Evolutionary conservation across 2,329 filamentous ascomycete genomes (phyloP).

Genomic region (Bimuria novae-zelandiae): DNA sequence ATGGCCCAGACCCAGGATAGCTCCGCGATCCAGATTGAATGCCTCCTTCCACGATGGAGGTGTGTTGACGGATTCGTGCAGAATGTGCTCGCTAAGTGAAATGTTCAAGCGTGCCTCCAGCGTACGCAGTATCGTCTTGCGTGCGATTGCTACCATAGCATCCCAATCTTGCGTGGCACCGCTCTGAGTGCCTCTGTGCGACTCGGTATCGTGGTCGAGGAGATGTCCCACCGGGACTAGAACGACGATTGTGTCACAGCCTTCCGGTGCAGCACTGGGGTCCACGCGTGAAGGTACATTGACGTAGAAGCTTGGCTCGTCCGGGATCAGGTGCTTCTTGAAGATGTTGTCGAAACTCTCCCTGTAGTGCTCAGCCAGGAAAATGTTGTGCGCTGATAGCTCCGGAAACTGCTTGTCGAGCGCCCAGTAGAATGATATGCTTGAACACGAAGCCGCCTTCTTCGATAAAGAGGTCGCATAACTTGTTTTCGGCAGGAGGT

Average conservation of each 20-base stretch:
- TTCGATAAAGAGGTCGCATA: slow-evolving; percentile 51
- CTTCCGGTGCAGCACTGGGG: slow-evolving; percentile 66
- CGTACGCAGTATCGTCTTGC: slow-evolving; percentile 64
- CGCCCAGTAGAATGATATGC: slow-evolving; percentile 78
- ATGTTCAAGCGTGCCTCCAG: slow-evolving; percentile 65
- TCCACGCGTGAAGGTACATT: slow-evolving; percentile 76
- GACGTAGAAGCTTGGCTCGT: slow-evolving; percentile 75
- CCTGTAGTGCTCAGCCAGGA: slow-evolving; percentile 72
- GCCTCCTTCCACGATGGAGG: slow-evolving; percentile 66
- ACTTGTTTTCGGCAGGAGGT: slow-evolving; percentile 63
- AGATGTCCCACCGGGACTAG: slow-evolving; percentile 75
- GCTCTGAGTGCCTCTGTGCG: slow-evolving; percentile 44
- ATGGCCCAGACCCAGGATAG: slow-evolving; percentile 73
- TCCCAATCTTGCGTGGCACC: slow-evolving; percentile 63
- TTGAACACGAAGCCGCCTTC: slow-evolving; percentile 68
- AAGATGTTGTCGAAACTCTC: slow-evolving; percentile 79
- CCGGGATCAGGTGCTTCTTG: slow-evolving; percentile 67
- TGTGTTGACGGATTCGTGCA: slow-evolving; percentile 68
- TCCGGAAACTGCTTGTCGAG: slow-evolving; percentile 64
- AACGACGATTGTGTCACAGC: slow-evolving; percentile 69
- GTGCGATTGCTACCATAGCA: slow-evolving; percentile 62
- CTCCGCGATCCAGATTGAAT: slow-evolving; percentile 77
- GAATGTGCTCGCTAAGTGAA: slow-evolving; percentile 55
- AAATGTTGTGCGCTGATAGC: slow-evolving; percentile 75
- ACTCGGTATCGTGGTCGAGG: slow-evolving; percentile 48